Evolutionary conservation across 2,329 filamentous ascomycete genomes (phyloP).

Genomic region (Simplicillium sp.): DNA sequence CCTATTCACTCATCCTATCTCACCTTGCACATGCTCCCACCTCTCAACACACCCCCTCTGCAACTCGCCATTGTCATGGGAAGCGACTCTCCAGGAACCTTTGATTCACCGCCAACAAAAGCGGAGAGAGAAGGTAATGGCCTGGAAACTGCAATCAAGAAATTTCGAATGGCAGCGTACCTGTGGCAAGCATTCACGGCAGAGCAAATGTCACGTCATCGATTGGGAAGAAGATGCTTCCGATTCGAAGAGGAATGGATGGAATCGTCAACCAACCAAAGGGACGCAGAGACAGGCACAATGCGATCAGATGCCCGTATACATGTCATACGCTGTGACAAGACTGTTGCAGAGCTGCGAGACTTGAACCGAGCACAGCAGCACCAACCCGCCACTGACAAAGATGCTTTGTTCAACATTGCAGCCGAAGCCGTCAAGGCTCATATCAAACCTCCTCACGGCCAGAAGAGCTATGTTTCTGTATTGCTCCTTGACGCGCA

Average conservation of each 20-base stretch:
- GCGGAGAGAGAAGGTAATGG: constrained; percentile 72
- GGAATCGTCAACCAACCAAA: constrained; percentile 65
- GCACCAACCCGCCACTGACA: constrained; percentile 56
- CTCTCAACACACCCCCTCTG: constrained; percentile 69
- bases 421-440: constrained; percentile 68
- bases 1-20: constrained; percentile 71
- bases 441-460: constrained; percentile 64
- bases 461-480: constrained; percentile 82
- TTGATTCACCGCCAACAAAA: constrained; percentile 70
- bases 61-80: constrained; percentile 83
- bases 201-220: constrained; percentile 90
- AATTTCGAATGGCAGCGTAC: constrained; percentile 92
- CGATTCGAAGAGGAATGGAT: constrained; percentile 95
- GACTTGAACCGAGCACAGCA: constrained; percentile 73
- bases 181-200: constrained; percentile 96
- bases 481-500: constrained; percentile 80
- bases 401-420: constrained; percentile 66
- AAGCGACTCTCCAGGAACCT: constrained; percentile 79
- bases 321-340: constrained; percentile 73
- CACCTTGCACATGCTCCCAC: constrained; percentile 77
- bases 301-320: constrained; percentile 89
- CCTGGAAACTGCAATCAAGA: constrained; percentile 70
- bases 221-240: constrained; percentile 76
- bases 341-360: constrained; percentile 76
- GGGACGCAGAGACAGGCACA: constrained; percentile 58